These are phyloP conservation scores for Ophiocytium majus DNA, from an alignment of 352 stramenopile genomes.

Conservation along the genomic window DNA sequence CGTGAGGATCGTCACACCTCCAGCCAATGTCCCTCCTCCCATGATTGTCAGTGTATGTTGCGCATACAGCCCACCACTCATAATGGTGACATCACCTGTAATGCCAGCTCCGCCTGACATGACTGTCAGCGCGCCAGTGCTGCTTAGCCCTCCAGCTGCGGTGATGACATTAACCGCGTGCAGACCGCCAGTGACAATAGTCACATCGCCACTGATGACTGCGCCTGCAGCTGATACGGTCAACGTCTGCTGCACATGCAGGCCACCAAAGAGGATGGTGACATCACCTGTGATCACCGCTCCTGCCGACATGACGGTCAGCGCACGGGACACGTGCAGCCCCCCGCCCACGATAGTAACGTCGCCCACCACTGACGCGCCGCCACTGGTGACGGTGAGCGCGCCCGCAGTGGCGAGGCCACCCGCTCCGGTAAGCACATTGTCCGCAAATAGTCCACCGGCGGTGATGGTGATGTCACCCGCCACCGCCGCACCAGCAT, in stretches of 20 bases:
- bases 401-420: conserved; percentile 31
- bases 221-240: neutral
- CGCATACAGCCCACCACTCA: no score
- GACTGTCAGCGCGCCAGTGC: no score
- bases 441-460: conserved; percentile 26
- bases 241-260: neutral
- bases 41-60: no score
- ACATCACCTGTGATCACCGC: conserved; percentile 11
- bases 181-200: conserved; percentile 7
- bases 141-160: no score
- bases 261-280: neutral
- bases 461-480: conserved; percentile 34
- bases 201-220: neutral
- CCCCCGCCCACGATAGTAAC: conserved; percentile 28
- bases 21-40: no score
- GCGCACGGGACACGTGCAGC: no score
- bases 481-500: conserved; percentile 24
- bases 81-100: no score
- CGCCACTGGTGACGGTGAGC: conserved; percentile 35
- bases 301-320: no score
- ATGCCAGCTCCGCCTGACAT: no score
- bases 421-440: conserved; percentile 15
- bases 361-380: conserved; percentile 21
- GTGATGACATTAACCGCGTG: no score
- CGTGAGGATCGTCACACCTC: no score